Percentiles rank a stretch among this genome's conserved stretches.
phyloP scores from a whole-genome alignment of 306 rosid genomes.

The Echinosophora koreensis region DNA sequence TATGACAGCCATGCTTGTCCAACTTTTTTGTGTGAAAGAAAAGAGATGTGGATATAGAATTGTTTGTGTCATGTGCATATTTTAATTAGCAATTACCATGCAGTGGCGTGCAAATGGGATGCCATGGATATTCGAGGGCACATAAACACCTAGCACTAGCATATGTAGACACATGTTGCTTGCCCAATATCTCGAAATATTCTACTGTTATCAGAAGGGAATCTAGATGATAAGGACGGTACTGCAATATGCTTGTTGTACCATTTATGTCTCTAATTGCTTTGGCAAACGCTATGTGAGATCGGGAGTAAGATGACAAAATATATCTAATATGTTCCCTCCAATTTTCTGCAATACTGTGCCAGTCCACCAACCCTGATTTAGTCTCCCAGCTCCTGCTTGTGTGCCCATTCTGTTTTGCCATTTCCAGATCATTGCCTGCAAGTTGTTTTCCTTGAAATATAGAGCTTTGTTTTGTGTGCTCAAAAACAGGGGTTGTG shows the following conservation, averaged over 20 bases:
- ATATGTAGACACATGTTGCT: slow-evolving; percentile 90
- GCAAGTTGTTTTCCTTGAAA: no score
- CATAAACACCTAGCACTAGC: slow-evolving; percentile 78
- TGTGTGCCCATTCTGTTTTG: no score
- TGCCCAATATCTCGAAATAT: slow-evolving; percentile 84
- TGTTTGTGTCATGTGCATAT: slow-evolving; percentile 77
- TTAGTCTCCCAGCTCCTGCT: no score
- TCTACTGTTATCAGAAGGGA: slow-evolving; percentile 87
- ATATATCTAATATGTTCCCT: no score
- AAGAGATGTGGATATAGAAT: slow-evolving; percentile 73
- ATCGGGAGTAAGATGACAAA: slow-evolving; percentile 62
- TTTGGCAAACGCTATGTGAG: slow-evolving; percentile 83
- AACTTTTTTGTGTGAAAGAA: slow-evolving; percentile 88
- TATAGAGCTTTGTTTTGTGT: no score
- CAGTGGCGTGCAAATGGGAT: slow-evolving; percentile 81
- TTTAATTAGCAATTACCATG: slow-evolving; percentile 90
- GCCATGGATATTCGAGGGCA: slow-evolving; percentile 97
- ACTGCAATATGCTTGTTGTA: slow-evolving; percentile 66
- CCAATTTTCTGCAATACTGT: no score
- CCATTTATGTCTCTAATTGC: slow-evolving; percentile 79
- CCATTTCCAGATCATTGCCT: no score
- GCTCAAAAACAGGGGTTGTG: no score
- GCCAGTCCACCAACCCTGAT: no score
- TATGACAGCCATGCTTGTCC: slow-evolving; percentile 94
- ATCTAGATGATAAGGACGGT: slow-evolving; percentile 86